Base-by-base conservation (phyloP, 139 green algal species). In the Desmodesmus armatus region DNA sequence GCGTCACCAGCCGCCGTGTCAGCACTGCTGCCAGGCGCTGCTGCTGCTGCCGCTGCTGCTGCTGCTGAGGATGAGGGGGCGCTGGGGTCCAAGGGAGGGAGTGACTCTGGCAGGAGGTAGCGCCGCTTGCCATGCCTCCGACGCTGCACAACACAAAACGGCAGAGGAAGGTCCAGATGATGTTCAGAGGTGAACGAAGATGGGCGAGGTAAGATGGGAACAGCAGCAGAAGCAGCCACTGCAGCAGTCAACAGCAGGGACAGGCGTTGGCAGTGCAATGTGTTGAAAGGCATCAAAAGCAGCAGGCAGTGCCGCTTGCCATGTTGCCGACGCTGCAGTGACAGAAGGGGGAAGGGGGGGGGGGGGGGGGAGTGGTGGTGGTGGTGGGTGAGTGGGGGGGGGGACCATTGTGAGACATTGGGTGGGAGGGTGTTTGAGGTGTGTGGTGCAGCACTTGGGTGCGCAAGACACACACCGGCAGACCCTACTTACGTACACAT, bases 41-140 rank as follows among this genome's bases (percentile, higher is more conserved):
- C 76, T 82, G 76, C 35, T 71, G 55, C 55, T 72, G 76, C 55
- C 29, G 49, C 35, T 49, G 35, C 66, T 74, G 66, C 66, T 74
- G 66, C 29, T 7, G 35, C 21, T 74, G 66, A 74, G 35, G n/a
- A 19, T 43, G 35, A 15, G 2, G 66, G 17, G 31, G 49, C 19
- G 21, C 27, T 27, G 29, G 62, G 41, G 11, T 40, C 21, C 11
- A 0, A 23, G 5, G 41, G 71, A n/a, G 43, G 71, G 6, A 65
- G 76, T n/a, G n/a, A n/a, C 5, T 72, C 25, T 31, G 76, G 76
- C 25, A 65, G 23, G 11, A 82, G 55, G 76, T 82, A 82, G 51
- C 76, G 37, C 39, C 51, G 76, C 37, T 82, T 82, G 53, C 51
- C 76, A 4, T 71, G 19, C 3, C 55, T 35, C 35, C 76, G 35